Evolutionary conservation across 495 filamentous ascomycete species (phyloP).

Genomic region (Chaetomium cochliodes): DNA sequence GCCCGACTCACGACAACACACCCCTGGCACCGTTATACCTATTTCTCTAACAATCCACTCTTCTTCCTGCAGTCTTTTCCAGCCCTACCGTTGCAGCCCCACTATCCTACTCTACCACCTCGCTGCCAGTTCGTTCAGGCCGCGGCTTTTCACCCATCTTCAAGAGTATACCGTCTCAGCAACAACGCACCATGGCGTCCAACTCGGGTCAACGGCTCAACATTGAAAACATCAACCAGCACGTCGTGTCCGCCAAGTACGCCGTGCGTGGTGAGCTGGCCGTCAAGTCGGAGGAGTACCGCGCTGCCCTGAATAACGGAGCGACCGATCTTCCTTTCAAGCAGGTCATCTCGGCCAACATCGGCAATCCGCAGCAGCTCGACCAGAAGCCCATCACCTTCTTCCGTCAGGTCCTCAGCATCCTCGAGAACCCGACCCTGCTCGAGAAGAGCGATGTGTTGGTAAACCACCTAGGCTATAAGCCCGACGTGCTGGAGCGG

Average conservation of each 20-base stretch:
- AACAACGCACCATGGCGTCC: constrained; percentile 38
- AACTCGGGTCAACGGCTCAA: constrained; percentile 57
- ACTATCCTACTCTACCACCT: constrained; percentile 27
- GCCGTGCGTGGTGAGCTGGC: constrained; percentile 95
- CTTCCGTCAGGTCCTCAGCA: constrained; percentile 94
- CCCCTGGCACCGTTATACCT: constrained; percentile 1
- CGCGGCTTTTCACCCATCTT: constrained; percentile 7
- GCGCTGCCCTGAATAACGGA: constrained; percentile 58
- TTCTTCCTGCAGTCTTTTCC: constrained; percentile 19
- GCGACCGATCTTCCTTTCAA: constrained; percentile 75
- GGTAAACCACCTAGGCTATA: constrained; percentile 71
- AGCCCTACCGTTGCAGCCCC: constrained; percentile 25
- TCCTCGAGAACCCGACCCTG: constrained; percentile 84
- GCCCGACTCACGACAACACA: constrained; percentile 10
- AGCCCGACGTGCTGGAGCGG: constrained; percentile 81
- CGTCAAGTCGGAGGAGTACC: constrained; percentile 83
- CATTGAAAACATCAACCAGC: constrained; percentile 86
- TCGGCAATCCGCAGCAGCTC: constrained; percentile 97
- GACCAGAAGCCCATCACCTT: constrained; percentile 99
- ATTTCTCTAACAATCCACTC: constrained; percentile 24
- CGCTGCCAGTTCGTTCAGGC: constrained; percentile 15
- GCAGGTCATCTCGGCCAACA: constrained; percentile 92
- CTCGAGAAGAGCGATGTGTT: constrained; percentile 73
- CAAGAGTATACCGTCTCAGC: constrained; percentile 18
- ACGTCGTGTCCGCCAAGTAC: constrained; percentile 83